phyloP scores from a whole-genome alignment of 441 rosid genomes.

The Jatropha multifida region DNA sequence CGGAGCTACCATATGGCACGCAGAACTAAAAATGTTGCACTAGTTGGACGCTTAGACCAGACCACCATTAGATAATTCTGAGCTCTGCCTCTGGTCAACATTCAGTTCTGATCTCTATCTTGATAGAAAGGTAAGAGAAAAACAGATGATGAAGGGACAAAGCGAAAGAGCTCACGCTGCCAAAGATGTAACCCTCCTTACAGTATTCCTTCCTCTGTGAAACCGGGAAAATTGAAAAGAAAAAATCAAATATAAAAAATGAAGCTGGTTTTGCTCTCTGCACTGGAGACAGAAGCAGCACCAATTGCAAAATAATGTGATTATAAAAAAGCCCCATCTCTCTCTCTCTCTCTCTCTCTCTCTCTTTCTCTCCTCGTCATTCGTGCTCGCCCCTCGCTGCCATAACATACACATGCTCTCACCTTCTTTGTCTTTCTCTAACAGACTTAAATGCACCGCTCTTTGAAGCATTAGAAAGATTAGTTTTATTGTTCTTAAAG shows the following conservation, averaged over 20 bases:
- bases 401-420: constrained; percentile 12
- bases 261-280: constrained; percentile 11
- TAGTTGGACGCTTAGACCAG: too few species aligned
- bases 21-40: not conserved
- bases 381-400: constrained; percentile 13
- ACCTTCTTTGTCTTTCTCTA: not conserved
- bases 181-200: not conserved
- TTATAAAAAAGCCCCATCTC: not conserved
- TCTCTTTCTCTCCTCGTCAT: constrained; percentile 8
- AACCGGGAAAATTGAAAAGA: constrained; percentile 4
- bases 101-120: not conserved
- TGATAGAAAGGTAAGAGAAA: not conserved
- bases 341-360: not conserved
- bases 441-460: not conserved
- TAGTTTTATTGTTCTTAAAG: not conserved
- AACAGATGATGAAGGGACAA: not conserved
- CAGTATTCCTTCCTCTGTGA: not conserved
- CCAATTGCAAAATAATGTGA: not conserved
- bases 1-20: constrained; percentile 9
- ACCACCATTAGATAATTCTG: not conserved
- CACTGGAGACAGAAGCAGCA: not conserved
- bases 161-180: constrained; percentile 4
- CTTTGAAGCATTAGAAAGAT: not conserved
- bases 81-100: not conserved
- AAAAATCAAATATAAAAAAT: not conserved